Percentiles rank a stretch among this genome's conserved stretches.
Conservation (phyloP, 306 rosid species). For the Leucaena leucocephala region DNA sequence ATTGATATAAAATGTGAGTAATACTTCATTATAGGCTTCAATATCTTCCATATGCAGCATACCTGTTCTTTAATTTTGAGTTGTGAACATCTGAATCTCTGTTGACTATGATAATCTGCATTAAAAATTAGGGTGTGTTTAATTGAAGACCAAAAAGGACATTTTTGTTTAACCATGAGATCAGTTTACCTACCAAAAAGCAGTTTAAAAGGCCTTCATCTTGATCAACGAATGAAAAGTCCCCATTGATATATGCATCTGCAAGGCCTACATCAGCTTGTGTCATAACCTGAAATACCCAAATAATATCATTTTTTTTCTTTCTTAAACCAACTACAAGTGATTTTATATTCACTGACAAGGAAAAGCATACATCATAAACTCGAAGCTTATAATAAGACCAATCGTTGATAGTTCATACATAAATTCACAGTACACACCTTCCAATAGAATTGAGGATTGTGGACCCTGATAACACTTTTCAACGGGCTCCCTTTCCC, state of each 20-base stretch:
- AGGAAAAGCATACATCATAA: constrained; percentile 19
- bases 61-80: constrained; percentile 63
- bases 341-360: constrained; percentile 6
- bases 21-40: background rate
- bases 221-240: constrained; percentile 76
- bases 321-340: background rate
- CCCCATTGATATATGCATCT: constrained; percentile 81
- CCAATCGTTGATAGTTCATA: background rate
- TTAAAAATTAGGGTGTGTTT: constrained; percentile 18
- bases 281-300: constrained; percentile 68
- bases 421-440: constrained; percentile 40
- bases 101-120: constrained; percentile 83
- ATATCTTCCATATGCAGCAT: background rate
- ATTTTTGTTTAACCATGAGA: background rate
- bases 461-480: constrained; percentile 62
- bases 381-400: constrained; percentile 17
- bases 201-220: constrained; percentile 71
- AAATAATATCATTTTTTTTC: background rate
- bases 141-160: constrained; percentile 12
- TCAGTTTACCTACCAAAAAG: constrained; percentile 53
- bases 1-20: constrained; percentile 6
- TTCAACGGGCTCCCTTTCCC: constrained; percentile 46
- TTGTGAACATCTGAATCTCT: constrained; percentile 63
- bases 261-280: constrained; percentile 96
- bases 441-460: constrained; percentile 96